These are phyloP conservation scores for Rubia balearica DNA, from an alignment of 305 asterid genomes.

Conservation along the genomic window DNA sequence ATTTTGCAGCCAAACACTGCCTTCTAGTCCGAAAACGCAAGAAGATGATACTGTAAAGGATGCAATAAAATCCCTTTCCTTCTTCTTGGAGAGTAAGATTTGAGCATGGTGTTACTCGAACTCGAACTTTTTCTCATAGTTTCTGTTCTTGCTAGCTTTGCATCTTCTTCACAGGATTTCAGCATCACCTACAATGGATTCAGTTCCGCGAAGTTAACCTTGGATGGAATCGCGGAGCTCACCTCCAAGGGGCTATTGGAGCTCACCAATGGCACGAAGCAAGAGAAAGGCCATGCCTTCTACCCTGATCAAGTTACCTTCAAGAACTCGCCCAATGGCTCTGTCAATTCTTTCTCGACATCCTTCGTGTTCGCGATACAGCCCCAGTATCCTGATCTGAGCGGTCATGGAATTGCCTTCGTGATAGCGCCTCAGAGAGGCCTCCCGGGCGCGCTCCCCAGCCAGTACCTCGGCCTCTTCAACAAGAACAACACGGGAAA, in stretches of 20 bases:
- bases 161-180: slow-evolving; percentile 6
- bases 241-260: slow-evolving; percentile 21
- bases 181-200: slow-evolving; percentile 21
- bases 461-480: slow-evolving; percentile 24
- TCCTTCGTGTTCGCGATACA: slow-evolving; percentile 13
- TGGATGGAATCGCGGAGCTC: slow-evolving; percentile 22
- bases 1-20: background rate
- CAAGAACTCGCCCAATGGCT: slow-evolving; percentile 8
- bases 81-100: background rate
- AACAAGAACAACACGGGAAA: slow-evolving; percentile 17
- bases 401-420: slow-evolving; percentile 3
- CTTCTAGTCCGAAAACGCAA: no score
- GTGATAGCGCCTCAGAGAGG: slow-evolving; percentile 5
- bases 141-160: slow-evolving; percentile 1
- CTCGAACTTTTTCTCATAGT: background rate
- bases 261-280: slow-evolving; percentile 19
- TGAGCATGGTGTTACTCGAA: background rate
- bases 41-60: no score
- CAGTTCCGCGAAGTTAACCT: slow-evolving; percentile 1
- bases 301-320: background rate
- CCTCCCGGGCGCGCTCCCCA: background rate
- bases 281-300: slow-evolving; percentile 28
- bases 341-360: slow-evolving; percentile 34
- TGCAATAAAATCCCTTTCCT: no score
- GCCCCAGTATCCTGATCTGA: background rate